phyloP scores from a whole-genome alignment of 257 asterid genomes.

The Nicotiana tabacum region DNA sequence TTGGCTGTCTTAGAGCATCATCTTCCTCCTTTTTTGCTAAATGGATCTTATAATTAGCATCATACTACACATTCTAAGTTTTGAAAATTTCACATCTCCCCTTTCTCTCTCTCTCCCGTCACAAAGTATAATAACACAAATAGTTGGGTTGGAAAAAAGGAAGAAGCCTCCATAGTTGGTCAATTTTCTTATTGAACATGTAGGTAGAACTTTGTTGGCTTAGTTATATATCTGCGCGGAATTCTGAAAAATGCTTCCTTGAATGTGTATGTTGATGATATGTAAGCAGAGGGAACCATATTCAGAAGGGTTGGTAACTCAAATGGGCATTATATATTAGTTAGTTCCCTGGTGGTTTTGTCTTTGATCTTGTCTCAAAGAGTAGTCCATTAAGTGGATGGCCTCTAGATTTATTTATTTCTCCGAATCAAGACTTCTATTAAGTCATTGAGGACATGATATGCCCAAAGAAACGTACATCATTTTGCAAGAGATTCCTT shows the following conservation, averaged over 20 bases:
- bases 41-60: slow-evolving; percentile 23
- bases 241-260: background rate
- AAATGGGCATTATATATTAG: slow-evolving; percentile 2
- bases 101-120: background rate
- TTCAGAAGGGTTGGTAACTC: background rate
- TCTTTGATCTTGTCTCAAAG: background rate
- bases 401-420: background rate
- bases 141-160: background rate
- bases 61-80: background rate
- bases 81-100: slow-evolving; percentile 6
- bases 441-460: no score
- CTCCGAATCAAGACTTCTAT: no score
- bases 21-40: slow-evolving; percentile 74
- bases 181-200: background rate
- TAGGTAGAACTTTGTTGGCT: background rate
- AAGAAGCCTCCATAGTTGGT: background rate
- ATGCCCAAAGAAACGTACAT: no score
- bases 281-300: background rate
- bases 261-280: background rate
- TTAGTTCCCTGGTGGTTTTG: background rate
- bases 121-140: slow-evolving; percentile 5
- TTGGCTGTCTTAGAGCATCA: slow-evolving; percentile 75
- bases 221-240: background rate
- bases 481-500: no score
- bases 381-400: background rate